Conservation (phyloP, 1,139 yeast genomes). For the Candida tropicalis region DNA sequence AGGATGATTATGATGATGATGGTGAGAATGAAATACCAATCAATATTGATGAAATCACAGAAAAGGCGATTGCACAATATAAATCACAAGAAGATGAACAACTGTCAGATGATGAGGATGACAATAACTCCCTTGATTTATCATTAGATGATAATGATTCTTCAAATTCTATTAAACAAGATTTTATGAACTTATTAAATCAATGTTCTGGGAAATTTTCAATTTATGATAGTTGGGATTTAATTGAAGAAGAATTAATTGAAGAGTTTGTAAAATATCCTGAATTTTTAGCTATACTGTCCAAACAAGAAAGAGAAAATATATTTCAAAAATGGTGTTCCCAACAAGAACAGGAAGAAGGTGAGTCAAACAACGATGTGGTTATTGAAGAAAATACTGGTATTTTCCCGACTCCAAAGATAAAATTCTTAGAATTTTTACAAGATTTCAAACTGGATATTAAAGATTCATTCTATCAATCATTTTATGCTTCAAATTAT, state of each 20-base stretch:
- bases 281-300: constrained; percentile 30
- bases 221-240: constrained; percentile 40
- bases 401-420: constrained; percentile 29
- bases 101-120: constrained; percentile 6
- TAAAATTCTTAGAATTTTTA: constrained; percentile 26
- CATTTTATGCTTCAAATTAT: constrained; percentile 26
- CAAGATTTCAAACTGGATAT: constrained; percentile 36
- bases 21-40: constrained; percentile 6
- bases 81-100: constrained; percentile 8
- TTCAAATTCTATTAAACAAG: constrained; percentile 1
- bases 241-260: constrained; percentile 42
- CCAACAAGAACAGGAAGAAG: constrained; percentile 4
- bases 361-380: background rate
- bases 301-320: constrained; percentile 23
- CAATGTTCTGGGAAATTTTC: constrained; percentile 28
- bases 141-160: constrained; percentile 21
- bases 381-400: constrained; percentile 4
- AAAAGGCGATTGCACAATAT: constrained; percentile 11
- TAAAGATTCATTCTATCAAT: constrained; percentile 29
- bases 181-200: constrained; percentile 29
- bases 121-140: constrained; percentile 22
- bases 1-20: constrained; percentile 13
- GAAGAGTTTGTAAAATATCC: constrained; percentile 31
- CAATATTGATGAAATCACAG: constrained; percentile 10
- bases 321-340: constrained; percentile 38